These are phyloP conservation scores for Laguncularia racemosa DNA, from an alignment of 345 rosid species.

Conservation along the genomic window DNA sequence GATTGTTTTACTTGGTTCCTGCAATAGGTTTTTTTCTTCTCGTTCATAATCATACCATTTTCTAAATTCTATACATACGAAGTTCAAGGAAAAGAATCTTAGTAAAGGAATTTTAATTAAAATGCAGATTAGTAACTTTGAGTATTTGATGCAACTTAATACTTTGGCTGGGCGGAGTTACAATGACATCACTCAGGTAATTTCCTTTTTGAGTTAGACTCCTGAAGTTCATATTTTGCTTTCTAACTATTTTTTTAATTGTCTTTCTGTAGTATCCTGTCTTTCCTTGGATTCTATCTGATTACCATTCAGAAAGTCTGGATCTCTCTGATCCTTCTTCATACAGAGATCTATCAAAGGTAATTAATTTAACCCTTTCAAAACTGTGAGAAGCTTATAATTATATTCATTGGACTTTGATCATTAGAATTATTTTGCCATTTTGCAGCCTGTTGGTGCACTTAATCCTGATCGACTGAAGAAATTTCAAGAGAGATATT, in stretches of 20 bases:
- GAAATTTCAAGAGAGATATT: conserved; percentile 92
- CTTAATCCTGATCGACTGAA: conserved; percentile 70
- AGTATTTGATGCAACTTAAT: conserved; percentile 91
- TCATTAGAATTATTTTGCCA: conserved; percentile 7
- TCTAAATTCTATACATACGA: conserved; percentile 1
- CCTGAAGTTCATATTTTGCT: background rate
- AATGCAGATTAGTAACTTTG: conserved; percentile 97
- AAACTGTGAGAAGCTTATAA: background rate
- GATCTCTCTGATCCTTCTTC: conserved; percentile 82
- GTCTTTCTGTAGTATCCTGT: conserved; percentile 85
- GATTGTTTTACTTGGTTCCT: conserved; percentile 3
- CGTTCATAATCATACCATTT: background rate
- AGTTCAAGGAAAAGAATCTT: background rate
- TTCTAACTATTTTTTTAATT: conserved; percentile 12
- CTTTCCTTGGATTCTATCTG: conserved; percentile 95
- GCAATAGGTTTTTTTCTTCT: conserved; percentile 4
- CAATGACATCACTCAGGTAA: conserved; percentile 98
- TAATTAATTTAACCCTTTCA: conserved; percentile 25
- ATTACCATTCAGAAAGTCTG: conserved; percentile 65
- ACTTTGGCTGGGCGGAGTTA: conserved; percentile 98
- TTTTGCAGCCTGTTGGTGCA: conserved; percentile 94
- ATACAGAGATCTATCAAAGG: conserved; percentile 97
- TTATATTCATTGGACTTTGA: background rate
- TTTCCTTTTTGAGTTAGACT: conserved; percentile 2
- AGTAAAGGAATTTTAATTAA: background rate